Percentiles rank a stretch among this genome's conserved stretches.
Conservation (phyloP, 2,329 filamentous ascomycete species). For the Didymella arachidicola region DNA sequence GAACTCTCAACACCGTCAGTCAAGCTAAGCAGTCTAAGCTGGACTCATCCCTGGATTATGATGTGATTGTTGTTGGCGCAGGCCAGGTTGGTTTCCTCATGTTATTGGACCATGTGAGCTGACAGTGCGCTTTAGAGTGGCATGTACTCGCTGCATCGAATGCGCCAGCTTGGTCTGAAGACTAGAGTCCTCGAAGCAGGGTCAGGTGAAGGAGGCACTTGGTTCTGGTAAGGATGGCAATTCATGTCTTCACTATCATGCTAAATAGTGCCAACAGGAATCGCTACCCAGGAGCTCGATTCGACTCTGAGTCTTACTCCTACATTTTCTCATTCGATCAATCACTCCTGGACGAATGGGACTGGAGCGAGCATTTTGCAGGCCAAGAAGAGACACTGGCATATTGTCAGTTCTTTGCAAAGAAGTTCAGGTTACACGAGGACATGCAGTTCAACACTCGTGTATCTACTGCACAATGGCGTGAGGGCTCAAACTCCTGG, state of each 20-base stretch:
- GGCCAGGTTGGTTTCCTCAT: constrained; percentile 36
- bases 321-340: constrained; percentile 57
- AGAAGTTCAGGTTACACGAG: constrained; percentile 53
- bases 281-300: constrained; percentile 57
- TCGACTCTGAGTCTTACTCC: constrained; percentile 58
- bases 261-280: constrained; percentile 48
- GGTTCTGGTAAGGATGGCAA: constrained; percentile 39
- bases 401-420: constrained; percentile 59
- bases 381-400: constrained; percentile 56
- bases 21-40: constrained; percentile 21
- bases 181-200: constrained; percentile 44
- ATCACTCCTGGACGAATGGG: constrained; percentile 54
- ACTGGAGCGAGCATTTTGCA: constrained; percentile 50
- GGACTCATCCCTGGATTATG: constrained; percentile 28
- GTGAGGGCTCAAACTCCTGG: constrained; percentile 29
- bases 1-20: constrained; percentile 13
- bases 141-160: constrained; percentile 47
- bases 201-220: constrained; percentile 49
- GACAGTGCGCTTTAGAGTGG: constrained; percentile 26
- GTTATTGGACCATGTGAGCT: background rate
- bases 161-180: constrained; percentile 44
- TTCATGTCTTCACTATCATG: background rate
- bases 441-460: constrained; percentile 37
- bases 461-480: constrained; percentile 25
- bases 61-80: constrained; percentile 41